phyloP scores from a whole-genome alignment of 2,329 filamentous ascomycete genomes.

The Apiospora pterosperma region DNA sequence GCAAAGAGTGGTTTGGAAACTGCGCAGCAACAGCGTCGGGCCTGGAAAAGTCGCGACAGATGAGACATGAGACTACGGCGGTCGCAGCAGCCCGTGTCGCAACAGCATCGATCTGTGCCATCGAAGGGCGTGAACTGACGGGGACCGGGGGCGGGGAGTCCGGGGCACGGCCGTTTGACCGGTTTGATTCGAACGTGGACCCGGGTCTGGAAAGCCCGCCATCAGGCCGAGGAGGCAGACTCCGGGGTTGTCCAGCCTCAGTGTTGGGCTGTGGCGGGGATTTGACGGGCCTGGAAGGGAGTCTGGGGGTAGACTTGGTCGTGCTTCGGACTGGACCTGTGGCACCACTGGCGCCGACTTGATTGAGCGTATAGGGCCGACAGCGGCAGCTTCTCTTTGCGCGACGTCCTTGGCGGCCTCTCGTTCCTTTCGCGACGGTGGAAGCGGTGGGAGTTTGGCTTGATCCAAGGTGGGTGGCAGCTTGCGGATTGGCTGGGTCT shows the following conservation, averaged over 20 bases:
- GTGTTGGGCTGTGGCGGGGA: slow-evolving; percentile 24
- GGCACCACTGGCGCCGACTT: slow-evolving; percentile 36
- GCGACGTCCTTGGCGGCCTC: slow-evolving; percentile 41
- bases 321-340: slow-evolving; percentile 23
- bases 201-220: slow-evolving; percentile 13
- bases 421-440: slow-evolving; percentile 50
- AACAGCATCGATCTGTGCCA: slow-evolving; percentile 46
- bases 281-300: slow-evolving; percentile 47
- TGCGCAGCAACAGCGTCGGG: slow-evolving; percentile 76
- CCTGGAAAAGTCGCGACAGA: slow-evolving; percentile 83
- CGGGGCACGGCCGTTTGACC: slow-evolving; percentile 13
- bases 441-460: slow-evolving; percentile 54
- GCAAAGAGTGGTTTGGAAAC: slow-evolving; percentile 70
- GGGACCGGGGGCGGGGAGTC: slow-evolving; percentile 51
- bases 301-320: slow-evolving; percentile 43
- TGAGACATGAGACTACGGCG: slow-evolving; percentile 65
- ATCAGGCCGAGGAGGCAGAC: slow-evolving; percentile 35
- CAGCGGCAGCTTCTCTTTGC: slow-evolving; percentile 29
- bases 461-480: slow-evolving; percentile 55
- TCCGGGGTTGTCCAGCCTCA: slow-evolving; percentile 28
- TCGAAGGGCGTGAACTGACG: slow-evolving; percentile 47
- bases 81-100: slow-evolving; percentile 28
- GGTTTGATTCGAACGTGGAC: slow-evolving; percentile 8
- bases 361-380: slow-evolving; percentile 30
- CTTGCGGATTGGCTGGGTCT: slow-evolving; percentile 34